phyloP scores from a whole-genome alignment of 805 yeast genomes.

The Trichomonascus vanleenenianus region DNA sequence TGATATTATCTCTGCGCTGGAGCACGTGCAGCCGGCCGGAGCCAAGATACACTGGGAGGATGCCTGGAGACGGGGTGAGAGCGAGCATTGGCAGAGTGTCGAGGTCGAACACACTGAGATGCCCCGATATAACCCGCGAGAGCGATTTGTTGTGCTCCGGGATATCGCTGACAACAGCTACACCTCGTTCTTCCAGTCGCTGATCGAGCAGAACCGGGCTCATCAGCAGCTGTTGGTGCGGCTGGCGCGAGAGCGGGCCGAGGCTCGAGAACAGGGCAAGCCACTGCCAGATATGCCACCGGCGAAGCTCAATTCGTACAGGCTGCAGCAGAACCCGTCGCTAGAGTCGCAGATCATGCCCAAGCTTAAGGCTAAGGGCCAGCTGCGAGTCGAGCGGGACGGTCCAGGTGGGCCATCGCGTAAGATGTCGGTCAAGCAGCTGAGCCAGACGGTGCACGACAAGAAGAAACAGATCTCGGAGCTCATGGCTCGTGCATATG shows the following conservation, averaged over 20 bases:
- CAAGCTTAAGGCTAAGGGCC: not conserved
- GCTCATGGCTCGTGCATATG: constrained; percentile 1
- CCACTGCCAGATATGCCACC: not conserved
- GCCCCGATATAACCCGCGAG: constrained; percentile 19
- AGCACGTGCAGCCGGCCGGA: constrained; percentile 22
- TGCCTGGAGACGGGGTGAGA: constrained; percentile 80
- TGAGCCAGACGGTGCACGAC: constrained; percentile 1
- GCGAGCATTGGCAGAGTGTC: constrained; percentile 52
- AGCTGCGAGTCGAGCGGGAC: not conserved
- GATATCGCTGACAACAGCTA: constrained; percentile 9
- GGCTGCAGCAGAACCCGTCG: no score
- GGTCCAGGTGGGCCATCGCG: constrained; percentile 7
- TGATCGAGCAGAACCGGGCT: not conserved
- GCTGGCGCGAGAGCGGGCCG: not conserved
- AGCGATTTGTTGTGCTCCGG: constrained; percentile 17
- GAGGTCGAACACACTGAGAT: constrained; percentile 15
- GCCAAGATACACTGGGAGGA: constrained; percentile 74
- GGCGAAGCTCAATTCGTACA: no score
- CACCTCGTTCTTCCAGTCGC: not conserved
- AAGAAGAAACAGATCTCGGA: not conserved
- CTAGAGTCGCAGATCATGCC: not conserved
- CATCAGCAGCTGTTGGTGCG: not conserved
- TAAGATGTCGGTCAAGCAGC: constrained; percentile 2
- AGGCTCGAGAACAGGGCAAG: not conserved
- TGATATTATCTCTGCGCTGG: constrained; percentile 65